Percentiles rank a stretch among this genome's conserved stretches.
These are phyloP conservation scores for Chalciporus chontae DNA, from an alignment of 768 basidiomycete genomes.

Conservation along the genomic window DNA sequence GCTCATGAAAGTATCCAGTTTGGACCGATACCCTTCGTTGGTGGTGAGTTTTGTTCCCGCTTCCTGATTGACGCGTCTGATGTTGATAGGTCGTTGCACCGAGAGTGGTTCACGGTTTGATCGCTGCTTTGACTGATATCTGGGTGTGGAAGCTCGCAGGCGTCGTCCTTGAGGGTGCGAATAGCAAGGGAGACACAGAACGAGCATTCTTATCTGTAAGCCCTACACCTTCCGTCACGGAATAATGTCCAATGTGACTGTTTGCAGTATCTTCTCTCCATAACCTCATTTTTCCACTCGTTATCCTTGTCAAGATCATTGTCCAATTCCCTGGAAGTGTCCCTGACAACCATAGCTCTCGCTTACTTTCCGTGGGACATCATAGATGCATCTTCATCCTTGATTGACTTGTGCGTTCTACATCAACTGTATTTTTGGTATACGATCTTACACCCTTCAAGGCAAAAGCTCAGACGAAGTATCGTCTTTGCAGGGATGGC, in stretches of 20 bases:
- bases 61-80: slow-evolving; percentile 1
- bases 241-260: not conserved
- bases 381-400: slow-evolving; percentile 25
- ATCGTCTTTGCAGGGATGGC: slow-evolving; percentile 69
- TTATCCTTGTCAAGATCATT: slow-evolving; percentile 82
- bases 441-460: slow-evolving; percentile 33
- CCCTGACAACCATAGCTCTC: slow-evolving; percentile 76
- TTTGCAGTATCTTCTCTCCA: slow-evolving; percentile 67
- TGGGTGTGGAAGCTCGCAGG: slow-evolving; percentile 62
- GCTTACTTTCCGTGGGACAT: slow-evolving; percentile 72
- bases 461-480: slow-evolving; percentile 30
- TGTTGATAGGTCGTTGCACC: slow-evolving; percentile 63
- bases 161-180: slow-evolving; percentile 52
- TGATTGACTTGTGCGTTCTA: slow-evolving; percentile 18
- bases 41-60: slow-evolving; percentile 50
- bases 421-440: not conserved
- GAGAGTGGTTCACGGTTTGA: slow-evolving; percentile 64
- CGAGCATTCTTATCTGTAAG: slow-evolving; percentile 58
- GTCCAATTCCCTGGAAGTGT: slow-evolving; percentile 91
- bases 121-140: slow-evolving; percentile 82
- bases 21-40: slow-evolving; percentile 49
- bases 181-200: slow-evolving; percentile 23
- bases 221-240: slow-evolving; percentile 6
- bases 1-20: slow-evolving; percentile 50
- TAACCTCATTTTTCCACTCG: slow-evolving; percentile 85